phyloP scores from a whole-genome alignment of 495 filamentous ascomycete genomes.

The Daldinia grandis region DNA sequence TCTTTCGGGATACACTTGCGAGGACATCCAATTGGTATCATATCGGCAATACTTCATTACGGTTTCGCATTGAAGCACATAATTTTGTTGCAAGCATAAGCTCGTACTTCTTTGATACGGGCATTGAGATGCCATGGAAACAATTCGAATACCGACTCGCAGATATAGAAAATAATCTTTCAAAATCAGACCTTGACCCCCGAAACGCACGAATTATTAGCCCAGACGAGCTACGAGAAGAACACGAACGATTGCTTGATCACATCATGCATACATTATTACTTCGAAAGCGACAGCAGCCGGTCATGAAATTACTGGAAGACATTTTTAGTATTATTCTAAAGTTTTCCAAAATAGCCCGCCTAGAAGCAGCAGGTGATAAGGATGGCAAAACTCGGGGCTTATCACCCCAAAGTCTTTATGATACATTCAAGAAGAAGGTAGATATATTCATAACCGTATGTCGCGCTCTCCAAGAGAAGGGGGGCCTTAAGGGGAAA shows the following conservation, averaged over 20 bases:
- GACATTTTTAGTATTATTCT: constrained; percentile 78
- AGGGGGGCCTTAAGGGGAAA: constrained; percentile 63
- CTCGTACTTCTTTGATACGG: constrained; percentile 79
- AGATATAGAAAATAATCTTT: constrained; percentile 63
- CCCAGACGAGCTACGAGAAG: constrained; percentile 69
- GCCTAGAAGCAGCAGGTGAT: constrained; percentile 30
- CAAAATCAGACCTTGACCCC: constrained; percentile 34
- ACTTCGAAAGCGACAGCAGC: constrained; percentile 72
- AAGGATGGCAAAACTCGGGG: constrained; percentile 49
- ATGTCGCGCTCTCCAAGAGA: constrained; percentile 67
- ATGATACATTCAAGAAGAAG: constrained; percentile 71
- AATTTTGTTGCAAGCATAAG: constrained; percentile 76
- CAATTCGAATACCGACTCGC: constrained; percentile 71
- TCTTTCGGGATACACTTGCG: constrained; percentile 67
- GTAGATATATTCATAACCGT: constrained; percentile 73
- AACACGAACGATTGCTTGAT: constrained; percentile 81
- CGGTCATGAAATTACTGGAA: constrained; percentile 77
- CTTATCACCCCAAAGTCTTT: constrained; percentile 60
- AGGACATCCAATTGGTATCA: constrained; percentile 45
- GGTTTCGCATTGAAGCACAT: constrained; percentile 78
- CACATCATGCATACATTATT: constrained; percentile 78
- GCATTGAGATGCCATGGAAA: constrained; percentile 74
- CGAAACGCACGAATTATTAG: constrained; percentile 57
- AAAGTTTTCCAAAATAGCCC: constrained; percentile 61
- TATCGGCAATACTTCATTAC: constrained; percentile 56